phyloP scores from a whole-genome alignment of 176 grass and related monocot species.

The Guadua angustifolia region DNA sequence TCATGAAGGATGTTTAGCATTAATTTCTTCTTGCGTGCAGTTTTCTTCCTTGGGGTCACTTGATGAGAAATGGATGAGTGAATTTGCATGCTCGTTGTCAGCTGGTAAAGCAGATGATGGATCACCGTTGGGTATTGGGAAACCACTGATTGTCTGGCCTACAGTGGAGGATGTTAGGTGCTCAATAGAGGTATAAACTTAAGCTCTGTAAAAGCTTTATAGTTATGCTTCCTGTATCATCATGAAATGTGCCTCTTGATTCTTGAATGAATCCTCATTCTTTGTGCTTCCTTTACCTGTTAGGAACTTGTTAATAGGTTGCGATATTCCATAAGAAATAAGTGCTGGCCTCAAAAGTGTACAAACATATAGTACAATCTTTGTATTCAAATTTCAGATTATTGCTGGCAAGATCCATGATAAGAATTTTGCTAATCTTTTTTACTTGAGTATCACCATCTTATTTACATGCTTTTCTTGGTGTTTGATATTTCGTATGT shows the following conservation, averaged over 20 bases:
- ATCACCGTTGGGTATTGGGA: conserved; percentile 66
- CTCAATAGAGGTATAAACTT: conserved; percentile 81
- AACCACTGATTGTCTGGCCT: conserved; percentile 88
- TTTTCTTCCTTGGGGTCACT: conserved; percentile 96
- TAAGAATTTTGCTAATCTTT: conserved; percentile 19
- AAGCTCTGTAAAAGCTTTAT: conserved; percentile 31
- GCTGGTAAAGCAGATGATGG: conserved; percentile 77
- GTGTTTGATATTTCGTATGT: conserved; percentile 38
- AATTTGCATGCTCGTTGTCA: conserved; percentile 76
- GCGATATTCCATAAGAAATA: neutral
- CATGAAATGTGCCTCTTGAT: neutral
- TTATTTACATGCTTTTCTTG: conserved; percentile 8
- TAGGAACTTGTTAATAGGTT: neutral
- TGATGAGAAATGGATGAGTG: conserved; percentile 94
- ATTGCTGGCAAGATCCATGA: conserved; percentile 8
- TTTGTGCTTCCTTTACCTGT: conserved; percentile 14
- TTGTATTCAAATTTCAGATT: neutral
- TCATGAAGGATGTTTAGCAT: conserved; percentile 19
- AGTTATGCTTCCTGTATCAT: conserved; percentile 4
- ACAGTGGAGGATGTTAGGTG: conserved; percentile 93
- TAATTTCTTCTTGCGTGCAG: conserved; percentile 49
- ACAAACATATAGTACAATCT: neutral
- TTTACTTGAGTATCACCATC: conserved; percentile 1
- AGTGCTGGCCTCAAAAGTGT: conserved; percentile 10
- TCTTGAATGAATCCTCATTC: neutral